These are phyloP conservation scores for Mimosa bimucronata DNA, from an alignment of 306 rosid species.

Conservation along the genomic window DNA sequence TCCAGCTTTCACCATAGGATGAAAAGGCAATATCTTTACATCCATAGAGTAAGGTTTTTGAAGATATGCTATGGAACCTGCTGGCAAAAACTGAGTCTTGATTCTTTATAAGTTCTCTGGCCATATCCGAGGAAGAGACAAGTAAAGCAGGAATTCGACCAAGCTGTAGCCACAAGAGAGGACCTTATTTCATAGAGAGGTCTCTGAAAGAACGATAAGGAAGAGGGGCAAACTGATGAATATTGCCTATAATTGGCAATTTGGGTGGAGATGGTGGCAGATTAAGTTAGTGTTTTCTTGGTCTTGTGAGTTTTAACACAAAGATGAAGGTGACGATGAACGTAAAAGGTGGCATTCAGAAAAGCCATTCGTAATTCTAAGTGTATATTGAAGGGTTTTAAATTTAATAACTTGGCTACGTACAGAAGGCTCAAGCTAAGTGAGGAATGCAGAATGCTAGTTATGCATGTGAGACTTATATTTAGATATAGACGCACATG, in stretches of 20 bases:
- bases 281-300: not conserved
- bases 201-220: slow-evolving; percentile 17
- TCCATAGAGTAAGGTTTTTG: slow-evolving; percentile 18
- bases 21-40: slow-evolving; percentile 27
- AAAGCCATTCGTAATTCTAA: slow-evolving; percentile 2
- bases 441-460: not conserved
- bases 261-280: slow-evolving; percentile 31
- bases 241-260: slow-evolving; percentile 29
- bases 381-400: not conserved
- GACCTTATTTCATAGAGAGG: slow-evolving; percentile 14
- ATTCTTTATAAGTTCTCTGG: slow-evolving; percentile 6
- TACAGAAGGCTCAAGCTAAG: not conserved
- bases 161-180: not conserved
- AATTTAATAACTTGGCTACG: not conserved
- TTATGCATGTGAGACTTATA: not conserved
- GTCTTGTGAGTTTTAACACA: not conserved
- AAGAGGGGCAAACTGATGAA: slow-evolving; percentile 25
- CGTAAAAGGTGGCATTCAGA: not conserved
- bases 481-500: not conserved
- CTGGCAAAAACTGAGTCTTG: slow-evolving; percentile 22
- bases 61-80: not conserved
- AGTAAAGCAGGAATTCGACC: slow-evolving; percentile 19
- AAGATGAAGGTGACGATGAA: not conserved
- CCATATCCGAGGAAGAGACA: slow-evolving; percentile 20
- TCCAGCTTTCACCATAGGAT: slow-evolving; percentile 36